phyloP scores from a whole-genome alignment of 768 basidiomycete species.

The Boletus eberwhitei region DNA sequence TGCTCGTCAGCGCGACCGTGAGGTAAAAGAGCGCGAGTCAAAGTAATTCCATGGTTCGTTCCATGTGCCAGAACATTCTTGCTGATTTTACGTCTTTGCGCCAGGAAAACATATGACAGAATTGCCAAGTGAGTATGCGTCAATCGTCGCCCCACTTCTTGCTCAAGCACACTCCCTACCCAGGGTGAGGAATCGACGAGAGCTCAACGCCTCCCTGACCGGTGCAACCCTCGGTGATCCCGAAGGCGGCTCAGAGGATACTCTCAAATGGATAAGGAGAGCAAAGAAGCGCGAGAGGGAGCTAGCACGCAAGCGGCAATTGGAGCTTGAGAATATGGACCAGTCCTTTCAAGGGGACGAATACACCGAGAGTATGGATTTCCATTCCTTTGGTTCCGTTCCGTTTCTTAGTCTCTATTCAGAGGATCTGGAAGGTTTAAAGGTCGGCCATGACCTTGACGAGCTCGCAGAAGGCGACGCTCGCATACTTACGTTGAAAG shows the following conservation, averaged over 20 bases:
- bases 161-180: constrained; percentile 45
- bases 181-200: constrained; percentile 91
- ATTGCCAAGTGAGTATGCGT: constrained; percentile 83
- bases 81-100: constrained; percentile 23
- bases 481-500: constrained; percentile 94
- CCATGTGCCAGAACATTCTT: constrained; percentile 1
- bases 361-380: constrained; percentile 79
- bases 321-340: constrained; percentile 84
- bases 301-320: constrained; percentile 75
- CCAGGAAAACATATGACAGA: constrained; percentile 65
- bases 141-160: constrained; percentile 2
- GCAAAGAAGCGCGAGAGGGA: constrained; percentile 91
- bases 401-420: constrained; percentile 1
- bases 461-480: constrained; percentile 92
- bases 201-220: constrained; percentile 88
- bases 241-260: constrained; percentile 73
- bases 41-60: constrained; percentile 54
- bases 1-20: constrained; percentile 63
- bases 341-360: constrained; percentile 65
- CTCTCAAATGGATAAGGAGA: constrained; percentile 87
- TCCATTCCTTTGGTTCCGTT: neutral
- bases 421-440: constrained; percentile 92
- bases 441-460: constrained; percentile 94
- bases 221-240: constrained; percentile 89
- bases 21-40: constrained; percentile 66